Base-by-base conservation (phyloP, 805 yeast species). In the Kodamaea leandrae region DNA sequence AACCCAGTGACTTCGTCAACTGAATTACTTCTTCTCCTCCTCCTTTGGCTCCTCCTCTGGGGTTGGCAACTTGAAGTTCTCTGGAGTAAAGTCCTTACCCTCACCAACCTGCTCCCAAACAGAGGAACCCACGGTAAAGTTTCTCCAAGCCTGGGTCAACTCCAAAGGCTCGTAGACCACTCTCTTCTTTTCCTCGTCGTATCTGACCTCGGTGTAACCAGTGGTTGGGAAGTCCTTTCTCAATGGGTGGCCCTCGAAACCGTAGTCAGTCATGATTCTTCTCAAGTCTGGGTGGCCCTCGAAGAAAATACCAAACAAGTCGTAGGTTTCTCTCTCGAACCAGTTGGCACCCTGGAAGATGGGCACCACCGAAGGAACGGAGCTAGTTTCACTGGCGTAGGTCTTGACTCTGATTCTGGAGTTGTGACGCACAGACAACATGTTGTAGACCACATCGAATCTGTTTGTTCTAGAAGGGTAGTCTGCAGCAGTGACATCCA, bases 71-170 rank as follows among this genome's bases (percentile, higher is more conserved):
- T 82, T 82, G 75, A 86, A 87, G 29, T 78, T 64, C 47, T 82
- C 89, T 5, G 96, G 96, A 17, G 91, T 80, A 51, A 74, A 78
- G 61, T 87, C 95, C 47, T 77, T 73, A 55, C 96, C 96, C 14
- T 82, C 83, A 43, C 96, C 96, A 52, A 86, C 91, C 52, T 84
- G 95, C 63, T 87, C 95, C 93, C 95, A 87, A 36, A 84, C 88
- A 23, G 91, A 80, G 8, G 91, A 81, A 35, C 95, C 96, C 35
- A 86, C 95, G 19, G 85, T 72, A 70, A 87, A 87, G 72, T 86
- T 84, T 74, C 96, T 80, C 80, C 87, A 87, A 10, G 95, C 96
- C 69, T 87, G 96, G 23, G 95, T 85, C 61, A 87, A 74, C 71
- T 87, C 96, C 58, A 87, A 74, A 30, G 96, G 96, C 66, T 86